A percentile compares a stretch with the other conserved stretches of the same genome.
These are phyloP conservation scores for Pinus taeda DNA, from an alignment of 75 land plant species.

Conservation along the genomic window DNA sequence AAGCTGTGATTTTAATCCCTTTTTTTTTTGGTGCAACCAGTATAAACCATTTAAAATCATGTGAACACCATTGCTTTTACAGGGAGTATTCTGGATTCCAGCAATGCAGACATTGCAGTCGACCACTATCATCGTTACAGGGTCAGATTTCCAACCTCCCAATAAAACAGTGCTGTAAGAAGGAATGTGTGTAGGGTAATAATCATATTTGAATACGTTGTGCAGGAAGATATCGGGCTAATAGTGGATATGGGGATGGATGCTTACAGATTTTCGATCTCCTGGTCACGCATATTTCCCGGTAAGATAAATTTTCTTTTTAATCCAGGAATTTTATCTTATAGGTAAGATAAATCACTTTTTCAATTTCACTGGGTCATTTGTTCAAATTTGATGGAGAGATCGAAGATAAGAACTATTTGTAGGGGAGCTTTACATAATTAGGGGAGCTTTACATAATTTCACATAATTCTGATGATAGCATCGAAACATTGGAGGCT, in stretches of 20 bases:
- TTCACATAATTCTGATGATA: too few species aligned
- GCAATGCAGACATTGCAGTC: not conserved
- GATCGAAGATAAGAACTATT: too few species aligned
- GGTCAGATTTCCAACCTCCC: not conserved
- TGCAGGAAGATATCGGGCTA: slow-evolving; percentile 34
- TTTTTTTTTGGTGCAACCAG: too few species aligned
- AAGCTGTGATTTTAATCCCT: not conserved
- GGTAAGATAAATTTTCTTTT: not conserved
- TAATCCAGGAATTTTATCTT: too few species aligned
- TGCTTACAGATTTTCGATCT: slow-evolving; percentile 43
- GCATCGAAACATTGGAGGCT: too few species aligned
- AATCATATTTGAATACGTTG: not conserved
- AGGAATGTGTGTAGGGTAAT: not conserved
- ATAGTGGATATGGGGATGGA: slow-evolving; percentile 30
- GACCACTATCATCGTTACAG: not conserved
- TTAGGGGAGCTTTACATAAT: too few species aligned
- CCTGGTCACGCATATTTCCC: slow-evolving; percentile 43
- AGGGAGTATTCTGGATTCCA: not conserved
- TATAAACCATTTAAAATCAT: too few species aligned
- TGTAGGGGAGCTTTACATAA: too few species aligned
- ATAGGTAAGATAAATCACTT: too few species aligned
- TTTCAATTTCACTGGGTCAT: too few species aligned
- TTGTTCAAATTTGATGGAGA: too few species aligned
- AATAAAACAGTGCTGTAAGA: too few species aligned
- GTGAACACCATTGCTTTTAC: not conserved